Evolutionary conservation across 1,139 yeast genomes (phyloP).

Genomic region (Debaryomyces sp.): DNA sequence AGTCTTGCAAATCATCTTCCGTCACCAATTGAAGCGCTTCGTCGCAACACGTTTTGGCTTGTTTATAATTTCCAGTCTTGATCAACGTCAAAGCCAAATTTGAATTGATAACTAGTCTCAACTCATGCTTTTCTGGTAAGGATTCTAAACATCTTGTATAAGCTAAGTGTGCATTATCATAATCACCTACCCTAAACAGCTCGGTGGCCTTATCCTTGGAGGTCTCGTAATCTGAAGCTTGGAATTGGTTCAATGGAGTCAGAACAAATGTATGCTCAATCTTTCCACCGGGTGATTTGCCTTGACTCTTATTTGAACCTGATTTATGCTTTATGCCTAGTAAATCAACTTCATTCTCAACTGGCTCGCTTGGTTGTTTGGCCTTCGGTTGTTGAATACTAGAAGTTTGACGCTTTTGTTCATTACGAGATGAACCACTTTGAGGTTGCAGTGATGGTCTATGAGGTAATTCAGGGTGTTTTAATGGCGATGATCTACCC

Average conservation of each 20-base stretch:
- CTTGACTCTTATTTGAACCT: not conserved
- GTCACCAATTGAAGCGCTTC: slow-evolving; percentile 64
- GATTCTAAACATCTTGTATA: slow-evolving; percentile 65
- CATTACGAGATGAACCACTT: not conserved
- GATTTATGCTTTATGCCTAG: slow-evolving; percentile 16
- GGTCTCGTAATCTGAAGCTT: slow-evolving; percentile 55
- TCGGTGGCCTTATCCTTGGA: slow-evolving; percentile 62
- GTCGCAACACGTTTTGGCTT: slow-evolving; percentile 56
- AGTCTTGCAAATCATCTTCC: slow-evolving; percentile 26
- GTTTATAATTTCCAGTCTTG: slow-evolving; percentile 74
- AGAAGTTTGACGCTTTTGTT: not conserved
- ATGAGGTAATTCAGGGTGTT: slow-evolving; percentile 4
- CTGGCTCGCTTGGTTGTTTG: not conserved
- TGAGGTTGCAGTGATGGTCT: slow-evolving; percentile 8
- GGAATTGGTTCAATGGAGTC: slow-evolving; percentile 40
- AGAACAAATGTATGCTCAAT: slow-evolving; percentile 5
- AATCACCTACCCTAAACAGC: slow-evolving; percentile 82
- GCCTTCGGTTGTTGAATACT: not conserved
- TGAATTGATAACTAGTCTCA: slow-evolving; percentile 69
- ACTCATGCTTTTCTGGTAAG: slow-evolving; percentile 67
- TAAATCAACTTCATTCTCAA: slow-evolving; percentile 24
- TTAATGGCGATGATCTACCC: slow-evolving; percentile 4
- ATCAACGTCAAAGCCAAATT: slow-evolving; percentile 74
- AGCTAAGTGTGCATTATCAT: slow-evolving; percentile 59
- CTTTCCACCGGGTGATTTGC: not conserved